phyloP scores from a whole-genome alignment of 1,284 basidiomycete genomes.

The Ustilago cynodontis region DNA sequence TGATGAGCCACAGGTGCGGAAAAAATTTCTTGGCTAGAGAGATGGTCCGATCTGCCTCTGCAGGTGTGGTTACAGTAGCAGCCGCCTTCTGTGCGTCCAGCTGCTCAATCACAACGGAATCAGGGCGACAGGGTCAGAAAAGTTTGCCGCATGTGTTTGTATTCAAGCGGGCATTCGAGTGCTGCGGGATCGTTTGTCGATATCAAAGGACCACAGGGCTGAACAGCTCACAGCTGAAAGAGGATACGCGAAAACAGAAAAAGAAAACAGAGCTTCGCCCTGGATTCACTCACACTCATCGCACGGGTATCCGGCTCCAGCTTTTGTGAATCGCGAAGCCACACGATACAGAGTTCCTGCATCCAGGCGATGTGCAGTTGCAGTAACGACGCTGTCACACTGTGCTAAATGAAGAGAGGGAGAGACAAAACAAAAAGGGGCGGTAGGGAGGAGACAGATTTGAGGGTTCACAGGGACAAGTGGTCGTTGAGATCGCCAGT shows the following conservation, averaged over 20 bases:
- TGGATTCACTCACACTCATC: not conserved
- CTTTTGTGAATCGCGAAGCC: not conserved
- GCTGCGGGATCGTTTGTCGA: slow-evolving; percentile 21
- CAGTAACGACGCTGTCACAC: not conserved
- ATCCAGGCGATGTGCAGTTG: not conserved
- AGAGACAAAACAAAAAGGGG: not conserved
- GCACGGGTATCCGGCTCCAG: slow-evolving; percentile 3
- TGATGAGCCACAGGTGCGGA: not conserved
- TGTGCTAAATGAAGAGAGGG: not conserved
- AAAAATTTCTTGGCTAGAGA: not conserved
- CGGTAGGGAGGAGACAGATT: not conserved
- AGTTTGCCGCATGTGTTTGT: slow-evolving; percentile 5
- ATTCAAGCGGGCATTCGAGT: slow-evolving; percentile 5
- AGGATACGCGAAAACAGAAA: not conserved
- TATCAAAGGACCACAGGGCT: slow-evolving; percentile 10
- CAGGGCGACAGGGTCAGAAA: not conserved
- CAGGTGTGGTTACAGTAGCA: not conserved
- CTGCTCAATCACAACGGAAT: not conserved
- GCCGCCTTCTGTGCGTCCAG: not conserved
- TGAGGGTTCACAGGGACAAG: slow-evolving; percentile 1
- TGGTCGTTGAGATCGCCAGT: not conserved
- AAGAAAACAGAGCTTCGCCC: slow-evolving; percentile 10
- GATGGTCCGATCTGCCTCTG: slow-evolving; percentile 4
- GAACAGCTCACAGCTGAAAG: not conserved
- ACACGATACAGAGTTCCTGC: slow-evolving; percentile 11